Conservation (phyloP, 371 early-diverging fungal genomes). For the Thermomucor indicae-seudaticae region DNA sequence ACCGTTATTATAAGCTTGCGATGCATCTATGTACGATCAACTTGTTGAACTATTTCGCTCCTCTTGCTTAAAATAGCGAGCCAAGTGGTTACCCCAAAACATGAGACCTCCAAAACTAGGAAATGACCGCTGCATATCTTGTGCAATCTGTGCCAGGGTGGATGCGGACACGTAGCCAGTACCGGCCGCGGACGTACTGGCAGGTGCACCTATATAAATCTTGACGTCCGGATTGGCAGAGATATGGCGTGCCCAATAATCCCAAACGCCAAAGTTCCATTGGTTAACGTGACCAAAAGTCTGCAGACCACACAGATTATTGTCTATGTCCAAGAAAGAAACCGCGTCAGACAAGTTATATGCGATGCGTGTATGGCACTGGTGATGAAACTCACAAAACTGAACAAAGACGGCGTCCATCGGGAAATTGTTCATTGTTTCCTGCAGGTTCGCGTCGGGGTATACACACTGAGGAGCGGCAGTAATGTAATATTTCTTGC, state of each 20-base stretch:
- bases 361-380: neutral
- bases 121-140: constrained; percentile 21
- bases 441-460: constrained; percentile 59
- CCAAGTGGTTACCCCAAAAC: constrained; percentile 50
- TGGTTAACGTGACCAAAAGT: constrained; percentile 35
- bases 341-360: neutral
- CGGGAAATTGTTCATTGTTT: constrained; percentile 41
- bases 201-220: constrained; percentile 60
- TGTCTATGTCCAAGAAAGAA: constrained; percentile 30
- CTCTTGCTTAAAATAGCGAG: neutral
- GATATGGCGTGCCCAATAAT: constrained; percentile 56
- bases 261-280: constrained; percentile 58
- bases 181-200: constrained; percentile 52
- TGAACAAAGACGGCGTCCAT: constrained; percentile 73
- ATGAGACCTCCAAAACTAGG: constrained; percentile 63
- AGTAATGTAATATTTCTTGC: constrained; percentile 61
- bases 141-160: constrained; percentile 21
- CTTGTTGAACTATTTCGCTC: neutral
- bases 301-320: constrained; percentile 68
- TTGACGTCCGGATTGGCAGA: constrained; percentile 57
- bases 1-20: constrained; percentile 38
- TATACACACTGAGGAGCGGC: constrained; percentile 76
- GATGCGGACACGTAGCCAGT: constrained; percentile 45
- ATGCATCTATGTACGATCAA: constrained; percentile 23
- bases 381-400: constrained; percentile 43